Conservation (phyloP, 2,329 filamentous ascomycete genomes). For the Clonostachys solani region DNA sequence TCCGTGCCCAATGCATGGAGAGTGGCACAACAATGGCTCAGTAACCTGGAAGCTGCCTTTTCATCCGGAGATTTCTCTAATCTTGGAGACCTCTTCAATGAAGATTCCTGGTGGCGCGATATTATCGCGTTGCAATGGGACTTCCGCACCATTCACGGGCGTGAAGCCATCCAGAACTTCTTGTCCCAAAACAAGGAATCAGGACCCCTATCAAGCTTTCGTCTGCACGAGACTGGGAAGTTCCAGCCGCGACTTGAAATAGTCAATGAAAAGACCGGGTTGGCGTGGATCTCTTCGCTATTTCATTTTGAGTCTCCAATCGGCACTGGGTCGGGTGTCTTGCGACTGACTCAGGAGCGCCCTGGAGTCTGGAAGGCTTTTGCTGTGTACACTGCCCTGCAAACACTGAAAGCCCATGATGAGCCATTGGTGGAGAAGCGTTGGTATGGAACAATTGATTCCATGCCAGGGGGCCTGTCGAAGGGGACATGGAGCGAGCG, state of each 20-base stretch:
- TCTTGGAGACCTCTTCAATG: constrained; percentile 11
- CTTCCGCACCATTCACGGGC: constrained; percentile 15
- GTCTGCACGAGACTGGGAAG: not conserved
- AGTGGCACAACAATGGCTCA: not conserved
- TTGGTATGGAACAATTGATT: constrained; percentile 9
- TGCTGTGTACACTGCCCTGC: constrained; percentile 50
- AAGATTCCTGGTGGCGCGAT: constrained; percentile 19
- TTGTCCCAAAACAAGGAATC: constrained; percentile 1
- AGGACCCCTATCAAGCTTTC: not conserved
- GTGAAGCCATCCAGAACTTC: constrained; percentile 4
- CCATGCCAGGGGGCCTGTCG: constrained; percentile 16
- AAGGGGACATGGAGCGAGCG: constrained; percentile 13
- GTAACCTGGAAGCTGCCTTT: not conserved
- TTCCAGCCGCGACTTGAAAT: constrained; percentile 25
- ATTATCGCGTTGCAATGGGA: constrained; percentile 19
- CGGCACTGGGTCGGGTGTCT: constrained; percentile 8
- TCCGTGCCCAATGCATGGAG: not conserved
- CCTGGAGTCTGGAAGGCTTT: constrained; percentile 47
- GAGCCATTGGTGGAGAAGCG: constrained; percentile 28
- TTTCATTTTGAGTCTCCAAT: constrained; percentile 7
- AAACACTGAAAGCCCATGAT: constrained; percentile 42
- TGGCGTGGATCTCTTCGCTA: constrained; percentile 2
- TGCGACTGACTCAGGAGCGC: constrained; percentile 6
- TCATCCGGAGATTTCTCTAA: not conserved
- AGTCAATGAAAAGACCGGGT: constrained; percentile 4